Conservation (phyloP, 345 rosid genomes). For the Citrus australasica region DNA sequence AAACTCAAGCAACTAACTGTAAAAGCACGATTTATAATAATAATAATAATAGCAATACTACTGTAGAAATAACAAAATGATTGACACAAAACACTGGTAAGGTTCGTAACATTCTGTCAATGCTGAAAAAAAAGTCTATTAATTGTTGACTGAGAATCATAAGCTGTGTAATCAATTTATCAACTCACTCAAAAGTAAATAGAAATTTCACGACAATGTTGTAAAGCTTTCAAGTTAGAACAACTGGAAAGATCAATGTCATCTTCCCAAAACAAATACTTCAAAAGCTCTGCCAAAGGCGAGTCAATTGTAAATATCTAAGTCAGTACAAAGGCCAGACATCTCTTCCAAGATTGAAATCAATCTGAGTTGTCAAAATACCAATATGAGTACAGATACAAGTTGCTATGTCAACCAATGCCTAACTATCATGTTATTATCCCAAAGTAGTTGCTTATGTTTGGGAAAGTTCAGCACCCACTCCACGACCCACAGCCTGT, state of each 20-base stretch:
- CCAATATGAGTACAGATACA: not conserved
- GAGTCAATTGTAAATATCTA: not conserved
- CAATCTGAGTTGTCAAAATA: not conserved
- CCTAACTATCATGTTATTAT: not conserved
- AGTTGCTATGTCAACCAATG: not conserved
- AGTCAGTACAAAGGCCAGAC: not conserved
- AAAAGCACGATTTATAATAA: too few species aligned
- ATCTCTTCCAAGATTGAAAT: not conserved
- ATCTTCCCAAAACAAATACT: not conserved
- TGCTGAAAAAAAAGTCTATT: too few species aligned
- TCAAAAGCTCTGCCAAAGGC: not conserved
- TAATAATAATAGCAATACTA: too few species aligned
- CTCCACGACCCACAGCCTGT: not conserved
- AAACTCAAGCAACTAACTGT: not conserved
- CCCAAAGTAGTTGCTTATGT: not conserved
- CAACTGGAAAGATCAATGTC: not conserved
- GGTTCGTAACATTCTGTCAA: too few species aligned
- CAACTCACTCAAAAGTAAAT: too few species aligned
- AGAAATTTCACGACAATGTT: not conserved
- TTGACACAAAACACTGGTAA: too few species aligned
- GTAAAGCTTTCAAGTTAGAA: not conserved
- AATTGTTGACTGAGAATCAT: too few species aligned
- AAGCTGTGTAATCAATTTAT: too few species aligned
- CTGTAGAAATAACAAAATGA: too few species aligned
- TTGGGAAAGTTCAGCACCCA: not conserved